Conservation (phyloP, 129 eudicot genomes). For the Arctium minus region DNA sequence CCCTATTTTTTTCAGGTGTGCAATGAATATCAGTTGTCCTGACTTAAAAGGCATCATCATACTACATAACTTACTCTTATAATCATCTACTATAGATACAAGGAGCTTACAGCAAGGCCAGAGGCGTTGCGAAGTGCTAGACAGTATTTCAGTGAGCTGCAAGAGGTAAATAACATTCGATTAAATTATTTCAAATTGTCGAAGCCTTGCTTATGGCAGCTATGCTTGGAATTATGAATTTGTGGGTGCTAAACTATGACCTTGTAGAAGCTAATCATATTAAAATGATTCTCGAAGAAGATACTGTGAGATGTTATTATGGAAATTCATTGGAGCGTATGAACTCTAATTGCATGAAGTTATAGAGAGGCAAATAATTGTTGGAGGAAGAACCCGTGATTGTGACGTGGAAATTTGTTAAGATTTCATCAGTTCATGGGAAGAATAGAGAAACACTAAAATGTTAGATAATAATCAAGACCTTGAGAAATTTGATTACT, state of each 20-base stretch:
- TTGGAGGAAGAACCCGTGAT: too few species aligned
- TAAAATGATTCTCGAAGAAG: not conserved
- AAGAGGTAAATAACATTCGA: constrained; percentile 54
- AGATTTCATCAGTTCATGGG: too few species aligned
- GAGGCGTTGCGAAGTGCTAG: constrained; percentile 67
- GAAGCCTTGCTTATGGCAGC: not conserved
- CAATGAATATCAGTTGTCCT: not conserved
- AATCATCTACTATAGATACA: constrained; percentile 40
- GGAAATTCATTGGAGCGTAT: not conserved
- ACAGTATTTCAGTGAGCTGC: constrained; percentile 60
- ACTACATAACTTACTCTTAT: constrained; percentile 17
- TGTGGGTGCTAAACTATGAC: constrained; percentile 11
- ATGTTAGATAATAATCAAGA: too few species aligned
- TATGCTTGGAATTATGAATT: constrained; percentile 1
- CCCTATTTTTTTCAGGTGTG: constrained; percentile 88
- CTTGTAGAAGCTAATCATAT: not conserved
- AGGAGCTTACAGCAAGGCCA: constrained; percentile 89
- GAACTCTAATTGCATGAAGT: not conserved
- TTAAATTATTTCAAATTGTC: constrained; percentile 9
- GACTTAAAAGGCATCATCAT: not conserved
- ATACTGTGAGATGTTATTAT: not conserved
- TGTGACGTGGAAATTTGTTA: too few species aligned
- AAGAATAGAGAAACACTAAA: too few species aligned
- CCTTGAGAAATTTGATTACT: too few species aligned
- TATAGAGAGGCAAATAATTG: not conserved